Percentiles rank a stretch among this genome's conserved stretches.
Conservation (phyloP, 768 basidiomycete genomes). For the Scleroderma bovista region DNA sequence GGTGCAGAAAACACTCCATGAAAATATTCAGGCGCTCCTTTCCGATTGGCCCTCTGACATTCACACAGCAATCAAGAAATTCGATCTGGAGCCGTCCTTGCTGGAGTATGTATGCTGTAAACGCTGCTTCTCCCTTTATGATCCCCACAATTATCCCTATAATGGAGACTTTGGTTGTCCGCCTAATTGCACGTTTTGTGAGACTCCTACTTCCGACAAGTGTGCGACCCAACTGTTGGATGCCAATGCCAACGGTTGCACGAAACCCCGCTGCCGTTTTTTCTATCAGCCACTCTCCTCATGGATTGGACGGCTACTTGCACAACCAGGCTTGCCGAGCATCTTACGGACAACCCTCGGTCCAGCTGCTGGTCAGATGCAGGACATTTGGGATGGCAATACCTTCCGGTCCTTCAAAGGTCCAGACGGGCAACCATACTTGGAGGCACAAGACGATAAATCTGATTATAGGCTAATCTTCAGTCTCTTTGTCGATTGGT, state of each 20-base stretch:
- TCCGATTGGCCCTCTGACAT: conserved; percentile 9
- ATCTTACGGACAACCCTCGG: not conserved
- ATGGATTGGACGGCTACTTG: conserved; percentile 24
- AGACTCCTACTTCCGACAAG: conserved; percentile 5
- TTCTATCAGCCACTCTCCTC: conserved; percentile 22
- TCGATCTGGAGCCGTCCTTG: conserved; percentile 13
- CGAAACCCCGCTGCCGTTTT: conserved; percentile 7
- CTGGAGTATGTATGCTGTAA: conserved; percentile 22
- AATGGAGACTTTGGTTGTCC: conserved; percentile 7
- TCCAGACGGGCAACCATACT: conserved; percentile 20
- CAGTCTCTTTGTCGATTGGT: conserved; percentile 30
- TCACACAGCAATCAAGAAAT: conserved; percentile 10
- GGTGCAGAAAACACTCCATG: not conserved
- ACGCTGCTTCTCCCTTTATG: conserved; percentile 22
- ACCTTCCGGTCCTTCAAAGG: conserved; percentile 22
- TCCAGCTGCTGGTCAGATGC: not conserved
- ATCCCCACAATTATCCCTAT: not conserved
- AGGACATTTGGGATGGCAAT: conserved; percentile 24
- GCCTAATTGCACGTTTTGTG: conserved; percentile 12
- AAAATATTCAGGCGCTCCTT: no score
- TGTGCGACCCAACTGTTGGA: conserved; percentile 5
- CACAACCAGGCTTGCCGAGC: conserved; percentile 15
- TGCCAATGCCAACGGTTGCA: not conserved
- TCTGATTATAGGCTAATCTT: conserved; percentile 20
- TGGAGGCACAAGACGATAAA: conserved; percentile 5